A percentile compares a stretch with the other conserved stretches of the same genome.
Evolutionary conservation across 2,329 filamentous ascomycete species (phyloP).

Genomic region (Rhinocladiella mackenziei): DNA sequence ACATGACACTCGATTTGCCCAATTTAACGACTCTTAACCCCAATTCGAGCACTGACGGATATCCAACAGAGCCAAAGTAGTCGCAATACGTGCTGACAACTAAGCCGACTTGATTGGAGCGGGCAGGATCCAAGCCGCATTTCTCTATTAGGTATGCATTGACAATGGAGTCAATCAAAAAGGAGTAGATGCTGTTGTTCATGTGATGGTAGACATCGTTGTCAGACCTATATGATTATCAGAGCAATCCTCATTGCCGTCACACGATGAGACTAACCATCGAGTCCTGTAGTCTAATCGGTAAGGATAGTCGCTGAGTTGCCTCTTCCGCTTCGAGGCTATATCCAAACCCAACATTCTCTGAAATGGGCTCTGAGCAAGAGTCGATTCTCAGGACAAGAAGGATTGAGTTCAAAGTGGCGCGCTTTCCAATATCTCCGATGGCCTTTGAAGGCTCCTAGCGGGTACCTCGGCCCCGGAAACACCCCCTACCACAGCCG

Average conservation of each 20-base stretch:
- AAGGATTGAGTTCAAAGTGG: too few relatives aligned
- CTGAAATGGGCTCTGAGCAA: not conserved
- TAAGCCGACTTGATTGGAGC: slow-evolving; percentile 70
- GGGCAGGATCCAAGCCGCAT: slow-evolving; percentile 68
- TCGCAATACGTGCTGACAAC: slow-evolving; percentile 82
- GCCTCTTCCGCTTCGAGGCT: slow-evolving; percentile 22
- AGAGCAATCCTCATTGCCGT: not conserved
- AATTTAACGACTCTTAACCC: slow-evolving; percentile 78
- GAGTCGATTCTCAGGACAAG: not conserved
- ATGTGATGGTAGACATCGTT: slow-evolving; percentile 95
- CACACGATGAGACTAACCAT: slow-evolving; percentile 18
- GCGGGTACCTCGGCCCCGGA: too few relatives aligned
- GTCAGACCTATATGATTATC: slow-evolving; percentile 61
- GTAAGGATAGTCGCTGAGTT: slow-evolving; percentile 25
- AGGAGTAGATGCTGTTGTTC: slow-evolving; percentile 84
- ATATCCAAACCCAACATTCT: slow-evolving; percentile 21
- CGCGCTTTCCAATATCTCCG: too few relatives aligned
- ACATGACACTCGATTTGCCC: slow-evolving; percentile 80
- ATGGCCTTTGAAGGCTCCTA: too few relatives aligned
- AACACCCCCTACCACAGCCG: too few relatives aligned
- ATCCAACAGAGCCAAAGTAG: slow-evolving; percentile 76
- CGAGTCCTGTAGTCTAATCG: slow-evolving; percentile 25
- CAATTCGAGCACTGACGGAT: slow-evolving; percentile 78
- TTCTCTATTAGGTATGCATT: slow-evolving; percentile 81
- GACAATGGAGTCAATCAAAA: slow-evolving; percentile 82